Evolutionary conservation across 2,329 filamentous ascomycete species (phyloP), one percentile per base, ranked within the genome.

Genomic region (Aspergillus quadrilineatus): DNA sequence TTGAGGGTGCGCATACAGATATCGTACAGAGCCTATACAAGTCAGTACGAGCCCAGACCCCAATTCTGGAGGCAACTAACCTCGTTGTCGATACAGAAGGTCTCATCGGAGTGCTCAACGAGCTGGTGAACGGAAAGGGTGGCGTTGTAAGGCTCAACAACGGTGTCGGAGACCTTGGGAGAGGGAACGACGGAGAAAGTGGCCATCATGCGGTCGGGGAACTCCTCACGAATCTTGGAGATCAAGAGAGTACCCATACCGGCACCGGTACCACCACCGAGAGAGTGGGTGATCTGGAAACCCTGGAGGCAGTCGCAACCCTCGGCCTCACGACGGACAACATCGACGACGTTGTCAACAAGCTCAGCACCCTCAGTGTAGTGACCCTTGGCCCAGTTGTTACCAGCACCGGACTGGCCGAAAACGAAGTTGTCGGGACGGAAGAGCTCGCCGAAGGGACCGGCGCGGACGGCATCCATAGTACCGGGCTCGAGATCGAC

Each of bases 351-450:
- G 75, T 97, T 86, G 84, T 99, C 94, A 69, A 99, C 94, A 64
- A 97, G 87, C 84, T 99, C 94, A 69, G 94, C 94, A 87, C 94
- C 94, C 84, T 99, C 94, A 66, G 94, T 99, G 87, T 99, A 99
- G 80, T 99, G 94, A 82, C 94, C 94, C 89, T 97, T 99, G 80
- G 94, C 94, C 94, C 94, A 99, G 88, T 97, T 97, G 91, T 99
- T 99, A 82, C 94, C 94, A 78, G 94, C 94, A 86, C 94, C 93
- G 72, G 94, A 97, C 84, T 97, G 94, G 72, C 94, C 94, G 80
- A 97, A 97, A 76, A 97, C 92, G 82, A 97, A 97, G 89, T 97
- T 99, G 84, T 99, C 94, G 77, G 94, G 94, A 67, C 94, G 92
- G 92, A 99, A 97, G 69, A 99, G 92, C 84, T 97, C 90, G 70